These are phyloP conservation scores for Deakozyma indianensis DNA, from an alignment of 805 yeast species.

Conservation along the genomic window DNA sequence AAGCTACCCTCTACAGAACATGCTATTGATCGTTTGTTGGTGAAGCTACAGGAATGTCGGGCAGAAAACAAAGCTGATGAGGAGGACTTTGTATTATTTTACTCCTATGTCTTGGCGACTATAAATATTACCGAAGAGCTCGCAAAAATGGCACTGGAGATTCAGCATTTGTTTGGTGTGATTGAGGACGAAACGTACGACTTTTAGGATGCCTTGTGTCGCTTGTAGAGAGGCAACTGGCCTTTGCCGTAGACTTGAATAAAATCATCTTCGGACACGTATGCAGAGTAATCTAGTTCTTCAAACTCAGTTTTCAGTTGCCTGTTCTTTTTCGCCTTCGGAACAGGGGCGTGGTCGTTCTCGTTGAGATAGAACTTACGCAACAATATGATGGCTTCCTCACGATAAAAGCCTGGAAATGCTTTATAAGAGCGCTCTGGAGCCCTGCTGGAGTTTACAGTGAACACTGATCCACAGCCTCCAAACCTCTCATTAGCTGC, in stretches of 20 bases:
- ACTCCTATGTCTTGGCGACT: constrained; percentile 61
- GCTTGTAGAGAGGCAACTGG: constrained; percentile 11
- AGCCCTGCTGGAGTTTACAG: constrained; percentile 34
- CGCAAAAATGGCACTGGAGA: not conserved
- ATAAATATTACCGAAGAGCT: constrained; percentile 52
- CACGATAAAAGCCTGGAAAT: constrained; percentile 64
- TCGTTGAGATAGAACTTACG: constrained; percentile 77
- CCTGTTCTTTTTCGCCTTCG: constrained; percentile 51
- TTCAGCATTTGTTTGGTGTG: not conserved
- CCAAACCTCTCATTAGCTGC: constrained; percentile 94
- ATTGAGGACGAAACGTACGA: not conserved
- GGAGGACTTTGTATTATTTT: constrained; percentile 64
- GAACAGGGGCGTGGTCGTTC: constrained; percentile 73
- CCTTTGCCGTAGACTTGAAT: constrained; percentile 33
- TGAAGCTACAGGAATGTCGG: constrained; percentile 48
- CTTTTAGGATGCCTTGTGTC: not conserved
- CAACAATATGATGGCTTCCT: constrained; percentile 70
- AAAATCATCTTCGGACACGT: constrained; percentile 39
- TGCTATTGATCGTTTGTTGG: constrained; percentile 54
- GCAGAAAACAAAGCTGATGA: constrained; percentile 26
- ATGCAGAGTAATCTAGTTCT: constrained; percentile 40
- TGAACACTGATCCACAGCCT: constrained; percentile 81
- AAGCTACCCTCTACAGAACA: constrained; percentile 67
- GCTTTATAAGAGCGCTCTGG: constrained; percentile 31
- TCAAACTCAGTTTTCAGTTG: constrained; percentile 37